Evolutionary conservation across 2,329 filamentous ascomycete genomes (phyloP), one percentile per base, ranked within the genome.

Genomic region (Stagonosporopsis rhizophila): DNA sequence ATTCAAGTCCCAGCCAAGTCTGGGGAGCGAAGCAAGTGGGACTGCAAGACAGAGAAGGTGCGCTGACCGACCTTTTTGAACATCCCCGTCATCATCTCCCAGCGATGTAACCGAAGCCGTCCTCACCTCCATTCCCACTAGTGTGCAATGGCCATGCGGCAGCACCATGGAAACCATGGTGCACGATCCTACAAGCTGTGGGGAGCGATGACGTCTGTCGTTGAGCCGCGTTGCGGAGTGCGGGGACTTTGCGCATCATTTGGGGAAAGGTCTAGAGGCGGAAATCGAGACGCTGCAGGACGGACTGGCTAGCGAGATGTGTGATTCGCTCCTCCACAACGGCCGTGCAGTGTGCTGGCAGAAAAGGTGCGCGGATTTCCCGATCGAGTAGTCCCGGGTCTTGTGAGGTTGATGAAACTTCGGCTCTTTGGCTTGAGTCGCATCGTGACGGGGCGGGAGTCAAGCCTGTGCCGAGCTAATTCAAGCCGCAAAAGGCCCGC

Each of bases 141-240:
- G 53, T 25, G 48, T 38, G 38, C 42, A 38, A 22, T 44, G 20
- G 20, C 32, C 23, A 19, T 56, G 44, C 42, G n/a, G 53, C 46
- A 52, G 53, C 46, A 52, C 34, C 52, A 44, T 32, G 30, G 19
- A 54, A 38, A 42, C 51, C 44, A 48, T 34, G 44, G 44, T 27
- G 51, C 44, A 54, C 38, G n/a, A 44, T 48, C 37, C 51, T 27
- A 28, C 4, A 42, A 23, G 14, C 37, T 39, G 30, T 48, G 47
- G 48, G 27, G 37, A 40, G 25, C 47, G 9, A 56, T 56, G 53
- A 56, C 53, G 53, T 56, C 53, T 19, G 11, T 27, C 15, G 37
- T 52, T 52, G 53, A 56, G 53, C 53, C 53, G 53, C 53, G 42
- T 39, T 56, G 53, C 38, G 53, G 53, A 56, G 53, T 46, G 53